Percentiles rank a stretch among this genome's conserved stretches.
These are phyloP conservation scores for Avena insularis DNA, from an alignment of 176 grass and related monocot genomes.

Conservation along the genomic window DNA sequence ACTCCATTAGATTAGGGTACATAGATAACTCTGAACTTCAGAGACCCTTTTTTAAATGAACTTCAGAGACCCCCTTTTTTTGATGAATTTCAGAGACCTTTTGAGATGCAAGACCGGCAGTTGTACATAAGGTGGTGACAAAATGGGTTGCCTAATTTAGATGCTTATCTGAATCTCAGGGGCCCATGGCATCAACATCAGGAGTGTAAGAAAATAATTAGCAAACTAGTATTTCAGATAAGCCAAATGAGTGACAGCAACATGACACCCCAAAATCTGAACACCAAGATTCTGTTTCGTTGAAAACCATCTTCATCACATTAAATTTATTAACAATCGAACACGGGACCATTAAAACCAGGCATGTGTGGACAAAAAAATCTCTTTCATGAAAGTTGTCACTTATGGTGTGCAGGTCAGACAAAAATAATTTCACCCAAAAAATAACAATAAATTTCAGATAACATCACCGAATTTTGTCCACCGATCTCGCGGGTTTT, in stretches of 20 bases:
- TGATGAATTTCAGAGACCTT: not conserved
- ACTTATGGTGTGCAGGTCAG: not conserved
- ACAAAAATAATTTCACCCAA: not conserved
- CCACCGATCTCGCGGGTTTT: not conserved
- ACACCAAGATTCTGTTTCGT: not conserved
- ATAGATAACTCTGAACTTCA: not conserved
- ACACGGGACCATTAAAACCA: not conserved
- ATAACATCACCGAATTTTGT: not conserved
- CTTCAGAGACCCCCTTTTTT: no score
- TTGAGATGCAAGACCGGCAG: not conserved
- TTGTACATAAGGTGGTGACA: constrained; percentile 12
- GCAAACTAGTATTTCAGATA: constrained; percentile 19
- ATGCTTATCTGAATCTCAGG: not conserved
- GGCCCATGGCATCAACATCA: constrained; percentile 5
- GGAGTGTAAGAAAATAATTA: constrained; percentile 11
- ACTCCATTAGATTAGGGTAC: not conserved
- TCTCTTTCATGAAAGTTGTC: not conserved
- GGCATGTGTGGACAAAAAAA: not conserved
- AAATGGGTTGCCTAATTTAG: constrained; percentile 26
- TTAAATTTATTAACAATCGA: not conserved
- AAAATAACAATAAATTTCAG: not conserved
- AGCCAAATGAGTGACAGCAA: constrained; percentile 10
- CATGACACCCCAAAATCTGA: not conserved
- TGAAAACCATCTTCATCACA: not conserved
- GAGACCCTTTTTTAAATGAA: not conserved